Evolutionary conservation across 140 eudicot species (phyloP), one percentile per base, ranked within the genome.

Genomic region (Oenanthe javanica): DNA sequence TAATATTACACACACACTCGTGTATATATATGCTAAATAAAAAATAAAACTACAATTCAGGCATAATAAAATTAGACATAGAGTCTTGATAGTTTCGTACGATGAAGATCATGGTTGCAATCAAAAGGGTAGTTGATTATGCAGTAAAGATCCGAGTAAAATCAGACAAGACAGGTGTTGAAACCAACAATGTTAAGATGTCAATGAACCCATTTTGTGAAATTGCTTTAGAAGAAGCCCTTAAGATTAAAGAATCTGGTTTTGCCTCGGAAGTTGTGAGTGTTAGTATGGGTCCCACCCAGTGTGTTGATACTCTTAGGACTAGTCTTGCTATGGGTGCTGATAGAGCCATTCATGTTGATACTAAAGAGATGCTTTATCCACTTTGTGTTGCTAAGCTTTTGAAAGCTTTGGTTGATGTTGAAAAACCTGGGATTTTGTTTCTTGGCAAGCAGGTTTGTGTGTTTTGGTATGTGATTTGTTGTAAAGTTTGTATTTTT

Each of bases 141-240:
- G 97, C 98, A 51, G 98, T 94, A 81, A 94, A 94, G 81, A 89
- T 94, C 87, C 87, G 98, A 21, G 88, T 94, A 77, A 94, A 92
- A 87, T 77, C 97, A 86, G 96, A 94, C 89, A 94, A 94, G 93
- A 92, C 84, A 36, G 98, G 98, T 23, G 96, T 94, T 1, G 98
- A 92, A 87, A 94, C 97, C 7, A 82, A 66, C 63, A 94, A 94
- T 38, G 97, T 94, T 77, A 94, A 94, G 90, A 94, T 94, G 98
- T 94, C 98, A 55, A 94, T 94, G 98, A 92, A 94, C 84, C 98
- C 98, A 11, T 94, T 94, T 45, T 94, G 98, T 80, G 98, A 94
- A 82, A 94, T 94, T 73, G 98, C 89, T 3, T 80, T 94, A 16
- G 98, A 94, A 83, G 98, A 94, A 83, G 98, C 96, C 1, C 85